phyloP scores from a whole-genome alignment of 441 rosid genomes.

The Syzygium malaccense region DNA sequence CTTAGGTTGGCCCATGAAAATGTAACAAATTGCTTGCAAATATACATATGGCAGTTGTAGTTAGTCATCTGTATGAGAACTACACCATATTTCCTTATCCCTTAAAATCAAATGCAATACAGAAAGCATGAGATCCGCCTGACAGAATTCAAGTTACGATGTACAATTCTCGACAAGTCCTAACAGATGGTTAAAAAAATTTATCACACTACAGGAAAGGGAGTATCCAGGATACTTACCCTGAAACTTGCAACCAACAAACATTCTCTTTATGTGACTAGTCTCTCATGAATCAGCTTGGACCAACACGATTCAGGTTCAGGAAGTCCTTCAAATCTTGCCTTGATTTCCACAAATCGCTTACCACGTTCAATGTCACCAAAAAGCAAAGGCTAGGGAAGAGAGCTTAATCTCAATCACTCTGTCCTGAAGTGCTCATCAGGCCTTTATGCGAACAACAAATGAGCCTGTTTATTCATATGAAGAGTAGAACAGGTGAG shows the following conservation, averaged over 20 bases:
- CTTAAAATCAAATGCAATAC: neutral
- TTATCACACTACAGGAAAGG: neutral
- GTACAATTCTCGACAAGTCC: neutral
- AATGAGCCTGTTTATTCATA: slow-evolving; percentile 43
- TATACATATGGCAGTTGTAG: neutral
- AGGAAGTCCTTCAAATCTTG: neutral
- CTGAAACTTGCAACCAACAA: neutral
- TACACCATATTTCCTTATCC: neutral
- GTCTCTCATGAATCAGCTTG: neutral
- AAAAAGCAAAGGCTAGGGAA: neutral
- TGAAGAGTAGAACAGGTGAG: neutral
- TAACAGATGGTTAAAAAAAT: neutral
- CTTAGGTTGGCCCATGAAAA: neutral
- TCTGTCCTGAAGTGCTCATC: slow-evolving; percentile 6
- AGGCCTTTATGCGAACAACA: slow-evolving; percentile 65
- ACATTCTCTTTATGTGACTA: neutral
- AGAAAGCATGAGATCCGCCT: neutral
- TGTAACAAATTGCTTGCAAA: neutral
- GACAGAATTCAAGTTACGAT: neutral
- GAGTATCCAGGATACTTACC: neutral
- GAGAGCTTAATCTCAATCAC: neutral
- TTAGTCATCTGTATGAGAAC: neutral
- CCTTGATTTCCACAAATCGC: neutral
- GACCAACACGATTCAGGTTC: neutral
- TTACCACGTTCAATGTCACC: neutral